Base-by-base conservation (phyloP, 2,329 filamentous ascomycete species). In the Clathrospora elynae region DNA sequence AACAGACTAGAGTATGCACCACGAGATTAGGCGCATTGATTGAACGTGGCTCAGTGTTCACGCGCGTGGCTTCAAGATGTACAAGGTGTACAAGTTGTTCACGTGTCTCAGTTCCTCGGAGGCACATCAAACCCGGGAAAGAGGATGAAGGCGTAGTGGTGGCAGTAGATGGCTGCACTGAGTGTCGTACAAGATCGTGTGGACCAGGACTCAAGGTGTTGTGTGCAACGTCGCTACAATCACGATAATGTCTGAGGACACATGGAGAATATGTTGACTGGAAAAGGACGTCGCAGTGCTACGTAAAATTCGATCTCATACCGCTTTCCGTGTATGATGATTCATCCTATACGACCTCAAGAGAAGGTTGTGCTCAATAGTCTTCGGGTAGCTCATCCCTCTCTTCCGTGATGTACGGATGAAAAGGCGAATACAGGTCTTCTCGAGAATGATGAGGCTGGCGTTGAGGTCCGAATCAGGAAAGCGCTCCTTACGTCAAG, bases 1-100 rank as follows among this genome's bases (percentile, higher is more conserved):
- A 51, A 67, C 53, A 28, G 31, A 43, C 65, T 67, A 67, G 61
- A 54, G 56, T 58, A 68, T 67, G 65, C 65, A 67, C 55, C 53
- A 59, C 64, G 63, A 67, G 45, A 59, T 67, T 40, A 47, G 38
- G 30, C 48, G 53, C 54, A 41, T 53, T 28, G 25, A 42, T 22
- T 44, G 33, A 64, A 63, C 57, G 58, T 64, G 62, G 53, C 25
- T 35, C 42, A 42, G 32, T 48, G 41, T 42, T 30, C 43, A 49
- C 38, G 35, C 46, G 52, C 44, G 46, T 51, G 49, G 48, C 38
- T 51, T 45, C 16, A 9, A 10, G 57, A 57, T n/a, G 19, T 28
- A 11, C 32, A 32, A 19, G 31, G 34, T 17, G 49, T 33, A 59
- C 55, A 32, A 39, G 41, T 29, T 52, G 43, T 41, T 57, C 54